phyloP scores from a whole-genome alignment of 1,284 basidiomycete species.

The Pyrrhoderma lamaoense region DNA sequence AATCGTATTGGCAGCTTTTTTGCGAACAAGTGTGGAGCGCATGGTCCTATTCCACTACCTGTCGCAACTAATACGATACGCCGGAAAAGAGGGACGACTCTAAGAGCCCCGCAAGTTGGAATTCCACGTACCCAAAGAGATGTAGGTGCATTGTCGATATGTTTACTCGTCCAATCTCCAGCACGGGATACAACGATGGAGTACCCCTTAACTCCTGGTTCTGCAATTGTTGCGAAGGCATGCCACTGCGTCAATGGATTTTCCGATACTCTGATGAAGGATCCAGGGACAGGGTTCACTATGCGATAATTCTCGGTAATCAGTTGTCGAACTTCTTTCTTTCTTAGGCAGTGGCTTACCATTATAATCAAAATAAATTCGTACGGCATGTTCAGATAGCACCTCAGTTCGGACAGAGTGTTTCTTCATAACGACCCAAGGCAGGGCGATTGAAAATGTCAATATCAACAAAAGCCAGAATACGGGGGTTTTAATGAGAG shows the following conservation, averaged over 20 bases:
- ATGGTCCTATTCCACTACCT: conserved; percentile 58
- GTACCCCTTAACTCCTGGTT: conserved; percentile 45
- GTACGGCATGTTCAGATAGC: conserved; percentile 49
- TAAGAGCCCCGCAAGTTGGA: conserved; percentile 52
- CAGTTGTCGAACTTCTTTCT: background rate
- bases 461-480: conserved; percentile 50
- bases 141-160: conserved; percentile 46
- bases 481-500: conserved; percentile 38
- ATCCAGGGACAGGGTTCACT: conserved; percentile 44
- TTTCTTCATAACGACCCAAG: conserved; percentile 48
- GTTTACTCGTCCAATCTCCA: conserved; percentile 51
- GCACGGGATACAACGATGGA: conserved; percentile 51
- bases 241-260: conserved; percentile 55
- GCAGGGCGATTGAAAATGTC: conserved; percentile 45
- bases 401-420: conserved; percentile 46
- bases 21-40: conserved; percentile 46
- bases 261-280: conserved; percentile 47
- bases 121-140: conserved; percentile 53
- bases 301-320: conserved; percentile 4
- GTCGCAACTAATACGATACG: conserved; percentile 54
- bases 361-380: conserved; percentile 53
- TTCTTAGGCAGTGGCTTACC: conserved; percentile 26
- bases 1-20: conserved; percentile 45
- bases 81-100: conserved; percentile 49
- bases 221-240: conserved; percentile 48